phyloP scores from a whole-genome alignment of 225 moss, liverwort and hornwort genomes.

The Antitrichia curtipendula region DNA sequence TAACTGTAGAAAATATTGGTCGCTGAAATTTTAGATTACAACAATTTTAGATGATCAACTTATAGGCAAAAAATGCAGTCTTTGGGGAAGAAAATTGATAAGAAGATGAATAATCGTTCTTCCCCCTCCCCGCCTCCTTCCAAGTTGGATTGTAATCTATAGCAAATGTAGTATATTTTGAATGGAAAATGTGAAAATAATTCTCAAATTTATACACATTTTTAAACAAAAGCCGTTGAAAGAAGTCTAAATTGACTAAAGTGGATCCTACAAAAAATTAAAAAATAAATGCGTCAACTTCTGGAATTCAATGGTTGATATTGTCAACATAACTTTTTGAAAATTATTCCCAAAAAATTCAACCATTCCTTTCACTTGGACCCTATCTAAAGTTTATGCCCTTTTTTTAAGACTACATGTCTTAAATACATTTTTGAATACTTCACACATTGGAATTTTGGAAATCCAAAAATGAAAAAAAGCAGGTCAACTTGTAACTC shows the following conservation, averaged over 20 bases:
- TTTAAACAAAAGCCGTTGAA: rapidly evolving
- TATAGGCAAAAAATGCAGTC: not conserved
- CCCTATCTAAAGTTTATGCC: no score
- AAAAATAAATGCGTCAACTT: no score
- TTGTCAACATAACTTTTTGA: not conserved
- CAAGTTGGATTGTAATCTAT: not conserved
- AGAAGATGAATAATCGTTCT: not conserved
- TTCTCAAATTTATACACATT: not conserved
- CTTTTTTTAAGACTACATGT: no score
- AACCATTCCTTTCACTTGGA: no score
- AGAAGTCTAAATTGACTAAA: not conserved
- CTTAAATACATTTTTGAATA: no score
- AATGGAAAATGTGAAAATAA: no score
- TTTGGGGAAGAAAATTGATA: not conserved
- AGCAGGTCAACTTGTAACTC: no score
- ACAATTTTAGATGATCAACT: not conserved
- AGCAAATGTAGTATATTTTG: not conserved
- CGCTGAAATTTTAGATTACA: not conserved
- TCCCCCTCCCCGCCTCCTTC: rapidly evolving
- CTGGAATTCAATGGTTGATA: not conserved
- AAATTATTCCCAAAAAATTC: no score
- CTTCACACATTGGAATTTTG: no score
- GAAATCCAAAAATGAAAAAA: no score
- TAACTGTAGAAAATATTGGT: no score
- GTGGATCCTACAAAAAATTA: not conserved